Percentiles rank a stretch among this genome's conserved stretches.
These are phyloP conservation scores for Cephaloascus albidus DNA, from an alignment of 805 yeast genomes.

Conservation along the genomic window DNA sequence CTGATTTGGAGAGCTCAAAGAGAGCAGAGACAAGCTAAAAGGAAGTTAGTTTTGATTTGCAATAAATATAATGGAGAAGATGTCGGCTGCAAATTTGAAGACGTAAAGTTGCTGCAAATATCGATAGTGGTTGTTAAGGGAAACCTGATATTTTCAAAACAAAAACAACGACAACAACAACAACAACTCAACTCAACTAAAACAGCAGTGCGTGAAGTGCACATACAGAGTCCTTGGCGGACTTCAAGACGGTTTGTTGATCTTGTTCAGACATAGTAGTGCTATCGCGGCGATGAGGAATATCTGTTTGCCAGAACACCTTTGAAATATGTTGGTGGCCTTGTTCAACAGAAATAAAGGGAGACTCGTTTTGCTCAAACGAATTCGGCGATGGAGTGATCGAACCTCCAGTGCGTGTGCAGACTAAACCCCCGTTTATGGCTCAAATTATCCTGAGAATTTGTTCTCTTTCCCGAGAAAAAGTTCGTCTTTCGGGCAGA, in stretches of 20 bases:
- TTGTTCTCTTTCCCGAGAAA: too few relatives aligned
- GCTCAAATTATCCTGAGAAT: too few relatives aligned
- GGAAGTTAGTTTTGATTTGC: background rate
- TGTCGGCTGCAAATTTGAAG: background rate
- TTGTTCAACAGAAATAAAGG: too few relatives aligned
- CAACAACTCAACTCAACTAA: background rate
- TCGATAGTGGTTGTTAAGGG: background rate
- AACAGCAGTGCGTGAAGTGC: background rate
- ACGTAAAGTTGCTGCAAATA: background rate
- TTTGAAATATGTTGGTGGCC: too few relatives aligned
- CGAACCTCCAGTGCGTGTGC: too few relatives aligned
- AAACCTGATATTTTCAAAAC: background rate
- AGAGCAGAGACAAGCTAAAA: slow-evolving; percentile 63
- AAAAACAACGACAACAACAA: background rate
- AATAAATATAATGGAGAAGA: background rate
- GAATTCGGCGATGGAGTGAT: too few relatives aligned
- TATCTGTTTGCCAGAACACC: too few relatives aligned
- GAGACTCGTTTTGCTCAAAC: too few relatives aligned
- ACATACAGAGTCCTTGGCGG: slow-evolving; percentile 28
- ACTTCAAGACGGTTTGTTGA: slow-evolving; percentile 8
- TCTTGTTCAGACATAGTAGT: background rate
- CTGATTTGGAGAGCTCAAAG: slow-evolving; percentile 78
- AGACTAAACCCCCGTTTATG: too few relatives aligned
- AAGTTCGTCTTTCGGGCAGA: too few relatives aligned
- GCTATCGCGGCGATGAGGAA: too few relatives aligned